A percentile compares a stretch with the other conserved stretches of the same genome.
Conservation (phyloP, 208 protist genomes). For the Trypanosomatidae sp. region DNA sequence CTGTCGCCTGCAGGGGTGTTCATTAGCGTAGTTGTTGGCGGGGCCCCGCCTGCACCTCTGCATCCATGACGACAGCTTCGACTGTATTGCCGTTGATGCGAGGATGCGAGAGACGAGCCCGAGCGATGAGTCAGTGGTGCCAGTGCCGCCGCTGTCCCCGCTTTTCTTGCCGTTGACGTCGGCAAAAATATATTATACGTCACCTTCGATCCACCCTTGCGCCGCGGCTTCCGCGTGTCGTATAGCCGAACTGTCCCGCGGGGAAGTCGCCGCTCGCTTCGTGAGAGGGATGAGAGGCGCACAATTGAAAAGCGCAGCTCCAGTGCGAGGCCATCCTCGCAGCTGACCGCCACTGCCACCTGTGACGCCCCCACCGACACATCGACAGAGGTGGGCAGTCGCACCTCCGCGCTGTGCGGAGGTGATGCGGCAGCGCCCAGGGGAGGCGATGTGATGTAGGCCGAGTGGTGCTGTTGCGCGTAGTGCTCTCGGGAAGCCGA, state of each 20-base stretch:
- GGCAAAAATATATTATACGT: slow-evolving; percentile 11
- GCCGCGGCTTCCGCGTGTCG: slow-evolving; percentile 6
- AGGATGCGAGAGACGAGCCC: background rate
- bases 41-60: background rate
- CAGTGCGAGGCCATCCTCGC: slow-evolving; percentile 76
- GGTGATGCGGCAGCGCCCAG: background rate
- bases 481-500: background rate
- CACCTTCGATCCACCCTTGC: background rate
- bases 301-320: slow-evolving; percentile 51
- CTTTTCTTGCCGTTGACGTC: background rate
- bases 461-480: background rate
- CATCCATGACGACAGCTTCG: background rate
- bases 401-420: slow-evolving; percentile 9
- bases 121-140: background rate
- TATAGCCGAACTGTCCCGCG: slow-evolving; percentile 9
- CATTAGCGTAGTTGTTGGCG: background rate
- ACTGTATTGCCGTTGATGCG: slow-evolving; percentile 1
- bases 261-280: slow-evolving; percentile 11
- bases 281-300: slow-evolving; percentile 14
- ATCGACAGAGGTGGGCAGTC: slow-evolving; percentile 62
- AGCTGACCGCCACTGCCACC: slow-evolving; percentile 43
- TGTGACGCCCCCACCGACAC: slow-evolving; percentile 44
- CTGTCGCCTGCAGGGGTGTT: background rate
- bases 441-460: background rate
- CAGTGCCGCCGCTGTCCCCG: background rate